phyloP scores from a whole-genome alignment of 768 basidiomycete species.

The Rubroboletus satanas region DNA sequence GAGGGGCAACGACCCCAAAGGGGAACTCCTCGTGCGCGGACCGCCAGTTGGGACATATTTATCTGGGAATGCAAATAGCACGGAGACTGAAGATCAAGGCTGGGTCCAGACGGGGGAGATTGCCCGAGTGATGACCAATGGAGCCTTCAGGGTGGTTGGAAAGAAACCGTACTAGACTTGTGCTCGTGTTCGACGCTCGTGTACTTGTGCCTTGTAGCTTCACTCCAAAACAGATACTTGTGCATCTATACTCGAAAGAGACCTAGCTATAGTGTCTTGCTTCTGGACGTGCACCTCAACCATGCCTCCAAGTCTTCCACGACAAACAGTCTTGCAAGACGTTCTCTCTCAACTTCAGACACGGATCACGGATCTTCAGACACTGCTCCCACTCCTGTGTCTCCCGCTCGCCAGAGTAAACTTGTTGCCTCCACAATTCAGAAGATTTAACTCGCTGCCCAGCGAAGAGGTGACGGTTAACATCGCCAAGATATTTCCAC shows the following conservation, averaged over 20 bases:
- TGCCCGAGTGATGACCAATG: slow-evolving; percentile 59
- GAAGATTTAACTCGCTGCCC: slow-evolving; percentile 39
- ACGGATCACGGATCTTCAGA: slow-evolving; percentile 46
- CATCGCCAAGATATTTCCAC: slow-evolving; percentile 38
- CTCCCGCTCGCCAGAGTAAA: slow-evolving; percentile 54
- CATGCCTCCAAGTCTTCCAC: slow-evolving; percentile 12
- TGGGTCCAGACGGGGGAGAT: slow-evolving; percentile 46
- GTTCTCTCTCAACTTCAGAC: slow-evolving; percentile 43
- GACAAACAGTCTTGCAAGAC: slow-evolving; percentile 25
- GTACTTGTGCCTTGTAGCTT: background rate
- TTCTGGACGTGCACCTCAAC: background rate
- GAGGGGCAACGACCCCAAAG: slow-evolving; percentile 60
- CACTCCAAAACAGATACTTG: too few relatives aligned
- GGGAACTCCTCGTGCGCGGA: slow-evolving; percentile 61
- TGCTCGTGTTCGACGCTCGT: background rate
- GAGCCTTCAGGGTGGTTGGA: slow-evolving; percentile 48
- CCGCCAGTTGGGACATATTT: slow-evolving; percentile 64
- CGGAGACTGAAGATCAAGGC: slow-evolving; percentile 37
- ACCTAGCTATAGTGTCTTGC: background rate
- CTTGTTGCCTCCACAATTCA: slow-evolving; percentile 59
- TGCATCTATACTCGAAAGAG: too few relatives aligned
- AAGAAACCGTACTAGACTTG: slow-evolving; percentile 3
- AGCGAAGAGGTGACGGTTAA: slow-evolving; percentile 16
- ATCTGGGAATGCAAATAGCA: slow-evolving; percentile 20
- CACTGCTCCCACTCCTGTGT: slow-evolving; percentile 53